Base-by-base conservation (phyloP, 208 protist genomes). In the Phytomonas sp. region DNA sequence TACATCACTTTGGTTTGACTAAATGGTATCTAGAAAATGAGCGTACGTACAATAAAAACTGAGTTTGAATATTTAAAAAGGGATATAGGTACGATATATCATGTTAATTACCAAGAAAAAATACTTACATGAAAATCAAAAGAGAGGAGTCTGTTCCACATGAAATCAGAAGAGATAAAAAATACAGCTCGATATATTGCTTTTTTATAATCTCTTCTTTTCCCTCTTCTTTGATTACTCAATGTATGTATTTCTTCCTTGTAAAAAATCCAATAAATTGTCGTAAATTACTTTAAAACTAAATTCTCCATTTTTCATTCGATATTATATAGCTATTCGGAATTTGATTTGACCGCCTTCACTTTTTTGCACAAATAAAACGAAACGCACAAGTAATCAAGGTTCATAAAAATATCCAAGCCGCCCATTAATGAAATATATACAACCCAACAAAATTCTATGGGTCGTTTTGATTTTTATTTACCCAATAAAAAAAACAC, bases 31-130 rank as follows among this genome's bases (percentile, higher is more conserved):
- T 23, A 31, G 37, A 45, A 36, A 62, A 60, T 45, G 2, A 29
- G 4, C 16, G 30, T 56, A 32, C 29, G n/a, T 33, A 32, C 29
- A 60, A 62, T 32, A 60, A 70, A 70, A 60, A 29, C 66, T 30
- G 29, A 65, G 3, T 49, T 60, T 56, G 63, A 11, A 52, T 4
- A 68, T 36, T 69, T 36, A 73, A 66, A 77, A 65, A 73, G 65
- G 72, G 14, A 34, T 34, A 65, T 33, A 29, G 29, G 45, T 31
- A 72, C 6, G 45, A 31, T 69, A 40, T 34, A 11, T 40, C 29
- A 56, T 14, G 60, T 8, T 23, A 52, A 69, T 36, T 33, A n/a
- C 16, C 31, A 65, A 67, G 65, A 69, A 69, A 64, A 36, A 67
- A 29, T 30, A 69, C 31, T 52, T 23, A 64, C 26, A 77, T 4